Evolutionary conservation across 129 eudicot species (phyloP).

Genomic region (Flaveria linearis): DNA sequence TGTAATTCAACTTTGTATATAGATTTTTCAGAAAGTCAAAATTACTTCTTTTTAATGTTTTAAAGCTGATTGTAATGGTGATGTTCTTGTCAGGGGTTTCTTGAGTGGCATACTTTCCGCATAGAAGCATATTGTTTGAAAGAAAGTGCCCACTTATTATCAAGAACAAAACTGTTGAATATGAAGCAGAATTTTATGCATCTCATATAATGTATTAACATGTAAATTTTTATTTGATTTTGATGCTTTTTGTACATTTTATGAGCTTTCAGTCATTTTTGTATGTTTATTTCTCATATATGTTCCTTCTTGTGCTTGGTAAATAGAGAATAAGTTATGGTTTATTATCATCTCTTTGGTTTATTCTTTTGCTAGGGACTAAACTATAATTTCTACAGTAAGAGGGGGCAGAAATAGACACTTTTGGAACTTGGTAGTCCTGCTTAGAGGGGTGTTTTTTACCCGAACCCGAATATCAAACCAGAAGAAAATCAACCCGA

Average conservation of each 20-base stretch:
- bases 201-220: conserved; percentile 15
- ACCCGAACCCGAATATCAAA: too few species aligned
- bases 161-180: background rate
- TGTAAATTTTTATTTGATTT: conserved; percentile 27
- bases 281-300: conserved; percentile 17
- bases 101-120: conserved; percentile 49
- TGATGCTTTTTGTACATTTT: conserved; percentile 7
- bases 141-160: conserved; percentile 3
- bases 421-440: background rate
- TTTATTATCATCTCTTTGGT: background rate
- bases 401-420: background rate
- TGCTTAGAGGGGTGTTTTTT: too few species aligned
- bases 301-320: conserved; percentile 5
- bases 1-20: background rate
- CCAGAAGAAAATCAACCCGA: too few species aligned
- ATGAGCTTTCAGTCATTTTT: conserved; percentile 26
- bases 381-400: background rate
- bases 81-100: conserved; percentile 58
- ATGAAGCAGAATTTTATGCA: conserved; percentile 1
- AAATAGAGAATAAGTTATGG: background rate
- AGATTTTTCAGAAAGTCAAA: conserved; percentile 6
- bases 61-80: conserved; percentile 18
- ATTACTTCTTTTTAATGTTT: background rate
- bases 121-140: conserved; percentile 23
- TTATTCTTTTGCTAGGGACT: background rate